Evolutionary conservation across 2,329 filamentous ascomycete species (phyloP).

Genomic region (Alternaria conjuncta): DNA sequence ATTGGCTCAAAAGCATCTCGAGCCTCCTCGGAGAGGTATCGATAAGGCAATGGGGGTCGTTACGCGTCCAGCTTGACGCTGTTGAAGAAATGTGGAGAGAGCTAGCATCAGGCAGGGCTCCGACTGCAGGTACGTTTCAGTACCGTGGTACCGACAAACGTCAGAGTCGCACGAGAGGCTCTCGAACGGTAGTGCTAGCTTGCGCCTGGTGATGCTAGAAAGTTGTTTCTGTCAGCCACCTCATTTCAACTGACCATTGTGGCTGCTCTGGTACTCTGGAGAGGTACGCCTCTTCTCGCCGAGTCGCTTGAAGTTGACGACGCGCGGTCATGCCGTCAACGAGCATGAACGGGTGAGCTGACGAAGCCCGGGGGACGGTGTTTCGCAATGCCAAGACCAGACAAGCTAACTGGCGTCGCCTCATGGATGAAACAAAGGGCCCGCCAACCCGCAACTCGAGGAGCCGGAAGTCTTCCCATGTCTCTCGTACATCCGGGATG

Average conservation of each 20-base stretch:
- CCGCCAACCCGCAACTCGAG: slow-evolving; percentile 15
- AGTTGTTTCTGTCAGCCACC: slow-evolving; percentile 4
- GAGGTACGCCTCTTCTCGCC: background rate
- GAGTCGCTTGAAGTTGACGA: slow-evolving; percentile 5
- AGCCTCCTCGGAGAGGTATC: slow-evolving; percentile 21
- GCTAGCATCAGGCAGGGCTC: slow-evolving; percentile 24
- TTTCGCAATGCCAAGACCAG: slow-evolving; percentile 36
- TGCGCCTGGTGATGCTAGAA: background rate
- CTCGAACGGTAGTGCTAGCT: background rate
- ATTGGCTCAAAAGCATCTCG: slow-evolving; percentile 29
- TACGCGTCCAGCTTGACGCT: slow-evolving; percentile 42
- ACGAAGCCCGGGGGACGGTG: slow-evolving; percentile 24
- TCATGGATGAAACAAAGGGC: slow-evolving; percentile 26
- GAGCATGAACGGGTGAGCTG: slow-evolving; percentile 25
- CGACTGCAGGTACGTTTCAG: slow-evolving; percentile 29
- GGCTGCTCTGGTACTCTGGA: background rate
- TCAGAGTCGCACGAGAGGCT: slow-evolving; percentile 1
- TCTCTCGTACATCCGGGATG: slow-evolving; percentile 20
- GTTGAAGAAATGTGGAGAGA: slow-evolving; percentile 40
- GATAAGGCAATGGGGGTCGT: slow-evolving; percentile 31
- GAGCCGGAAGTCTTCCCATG: background rate
- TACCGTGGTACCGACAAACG: slow-evolving; percentile 12
- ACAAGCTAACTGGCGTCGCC: slow-evolving; percentile 19
- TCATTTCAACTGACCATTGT: background rate
- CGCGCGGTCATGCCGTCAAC: slow-evolving; percentile 9